Percentiles rank a stretch among this genome's conserved stretches.
phyloP scores from a whole-genome alignment of 2,329 filamentous ascomycete species.

The Chaetomiaceae sp. region DNA sequence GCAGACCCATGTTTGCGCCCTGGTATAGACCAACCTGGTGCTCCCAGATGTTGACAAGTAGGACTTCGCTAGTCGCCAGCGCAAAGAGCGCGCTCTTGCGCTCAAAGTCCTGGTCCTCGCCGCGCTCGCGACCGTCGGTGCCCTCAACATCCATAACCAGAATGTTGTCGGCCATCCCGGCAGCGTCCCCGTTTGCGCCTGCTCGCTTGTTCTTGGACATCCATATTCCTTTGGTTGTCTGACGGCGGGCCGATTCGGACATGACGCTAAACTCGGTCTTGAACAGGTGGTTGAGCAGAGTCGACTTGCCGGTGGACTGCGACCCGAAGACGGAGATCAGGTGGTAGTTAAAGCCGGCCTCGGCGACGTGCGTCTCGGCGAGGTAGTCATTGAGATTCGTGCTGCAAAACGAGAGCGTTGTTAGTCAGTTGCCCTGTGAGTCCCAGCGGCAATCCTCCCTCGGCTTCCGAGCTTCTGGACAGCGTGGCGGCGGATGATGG shows the following conservation, averaged over 20 bases:
- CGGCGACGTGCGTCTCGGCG: constrained; percentile 70
- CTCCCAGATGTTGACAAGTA: constrained; percentile 99
- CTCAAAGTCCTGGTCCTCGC: constrained; percentile 98
- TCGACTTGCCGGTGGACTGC: constrained; percentile 97
- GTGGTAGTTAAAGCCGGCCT: constrained; percentile 97
- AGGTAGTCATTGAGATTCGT: constrained; percentile 78
- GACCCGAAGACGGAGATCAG: constrained; percentile 98
- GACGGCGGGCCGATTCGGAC: constrained; percentile 87
- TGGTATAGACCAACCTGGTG: constrained; percentile 98
- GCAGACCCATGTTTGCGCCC: constrained; percentile 95
- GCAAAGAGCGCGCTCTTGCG: constrained; percentile 97
- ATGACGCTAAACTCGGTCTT: constrained; percentile 96
- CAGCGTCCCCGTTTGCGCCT: constrained; percentile 39
- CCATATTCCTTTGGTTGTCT: constrained; percentile 99
- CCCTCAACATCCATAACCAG: constrained; percentile 99
- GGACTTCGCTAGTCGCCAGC: constrained; percentile 91
- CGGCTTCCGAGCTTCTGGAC: not conserved
- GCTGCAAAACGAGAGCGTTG: constrained; percentile 42
- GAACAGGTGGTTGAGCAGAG: constrained; percentile 91
- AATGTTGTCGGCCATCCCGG: constrained; percentile 91
- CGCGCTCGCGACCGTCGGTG: constrained; percentile 90
- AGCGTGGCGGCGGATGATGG: not conserved
- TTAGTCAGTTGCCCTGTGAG: constrained; percentile 16
- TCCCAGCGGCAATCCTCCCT: too few relatives aligned
- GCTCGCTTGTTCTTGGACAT: constrained; percentile 91